Percentiles rank a stretch among this genome's conserved stretches.
Conservation (phyloP, 1,284 basidiomycete genomes). For the Fomes fomentarius region DNA sequence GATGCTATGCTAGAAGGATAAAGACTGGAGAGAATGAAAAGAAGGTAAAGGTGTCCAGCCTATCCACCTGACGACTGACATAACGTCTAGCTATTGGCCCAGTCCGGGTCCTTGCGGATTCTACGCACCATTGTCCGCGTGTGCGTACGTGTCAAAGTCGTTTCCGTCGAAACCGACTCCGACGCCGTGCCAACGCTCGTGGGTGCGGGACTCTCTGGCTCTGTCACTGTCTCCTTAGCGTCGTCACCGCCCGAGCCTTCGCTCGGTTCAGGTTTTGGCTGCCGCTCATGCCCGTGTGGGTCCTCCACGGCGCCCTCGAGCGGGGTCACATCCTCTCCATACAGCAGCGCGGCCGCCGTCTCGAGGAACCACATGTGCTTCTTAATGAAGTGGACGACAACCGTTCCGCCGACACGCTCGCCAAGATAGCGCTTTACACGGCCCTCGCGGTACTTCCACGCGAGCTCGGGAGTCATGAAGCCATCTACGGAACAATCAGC, state of each 20-base stretch:
- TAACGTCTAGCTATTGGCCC: conserved; percentile 7
- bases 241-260: background rate
- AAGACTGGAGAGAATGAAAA: background rate
- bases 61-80: background rate
- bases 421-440: conserved; percentile 67
- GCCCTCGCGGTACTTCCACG: conserved; percentile 76
- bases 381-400: conserved; percentile 97
- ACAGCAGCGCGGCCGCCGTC: conserved; percentile 86
- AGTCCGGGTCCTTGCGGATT: background rate
- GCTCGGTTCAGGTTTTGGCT: background rate
- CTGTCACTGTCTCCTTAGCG: background rate
- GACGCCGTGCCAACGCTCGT: background rate
- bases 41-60: background rate
- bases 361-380: conserved; percentile 96
- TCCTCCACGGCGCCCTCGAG: conserved; percentile 30
- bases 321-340: conserved; percentile 65
- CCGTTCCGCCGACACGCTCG: conserved; percentile 85
- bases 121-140: conserved; percentile 16
- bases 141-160: background rate
- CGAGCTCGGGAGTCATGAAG: conserved; percentile 54
- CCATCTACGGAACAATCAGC: conserved; percentile 42
- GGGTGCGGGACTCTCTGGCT: background rate
- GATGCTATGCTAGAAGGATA: too few species aligned
- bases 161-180: background rate
- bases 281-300: background rate